These are phyloP conservation scores for Amauroascus verrucosus DNA, from an alignment of 2,329 filamentous ascomycete genomes.

Conservation along the genomic window DNA sequence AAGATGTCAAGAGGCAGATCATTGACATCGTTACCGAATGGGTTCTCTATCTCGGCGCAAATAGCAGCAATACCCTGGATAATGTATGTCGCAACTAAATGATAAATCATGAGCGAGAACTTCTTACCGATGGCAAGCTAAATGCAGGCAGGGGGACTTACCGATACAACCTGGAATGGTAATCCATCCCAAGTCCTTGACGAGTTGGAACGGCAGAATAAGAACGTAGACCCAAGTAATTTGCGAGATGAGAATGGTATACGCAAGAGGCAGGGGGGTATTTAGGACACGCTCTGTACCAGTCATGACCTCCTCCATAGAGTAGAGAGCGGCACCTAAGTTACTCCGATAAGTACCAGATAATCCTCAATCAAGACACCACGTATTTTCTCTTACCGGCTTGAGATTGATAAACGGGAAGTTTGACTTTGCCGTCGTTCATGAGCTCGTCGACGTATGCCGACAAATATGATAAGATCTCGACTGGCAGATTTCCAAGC, in stretches of 20 bases:
- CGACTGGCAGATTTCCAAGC: slow-evolving; percentile 71
- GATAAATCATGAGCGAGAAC: not conserved
- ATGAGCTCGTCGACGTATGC: slow-evolving; percentile 55
- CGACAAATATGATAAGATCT: slow-evolving; percentile 64
- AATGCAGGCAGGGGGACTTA: slow-evolving; percentile 17
- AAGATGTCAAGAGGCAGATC: slow-evolving; percentile 67
- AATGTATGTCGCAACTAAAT: slow-evolving; percentile 57
- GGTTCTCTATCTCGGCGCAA: slow-evolving; percentile 74
- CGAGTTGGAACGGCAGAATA: slow-evolving; percentile 71
- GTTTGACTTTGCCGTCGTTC: slow-evolving; percentile 25
- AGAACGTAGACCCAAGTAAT: slow-evolving; percentile 79
- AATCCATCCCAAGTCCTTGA: slow-evolving; percentile 54
- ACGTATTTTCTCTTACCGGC: slow-evolving; percentile 21
- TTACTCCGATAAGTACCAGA: slow-evolving; percentile 8
- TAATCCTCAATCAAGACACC: slow-evolving; percentile 3
- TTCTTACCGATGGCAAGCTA: not conserved
- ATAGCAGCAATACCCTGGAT: slow-evolving; percentile 69
- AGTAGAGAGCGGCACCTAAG: slow-evolving; percentile 48
- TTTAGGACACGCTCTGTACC: slow-evolving; percentile 69
- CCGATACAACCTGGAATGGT: slow-evolving; percentile 65
- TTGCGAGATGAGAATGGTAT: slow-evolving; percentile 73
- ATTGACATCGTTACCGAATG: slow-evolving; percentile 74
- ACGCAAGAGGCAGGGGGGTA: slow-evolving; percentile 72
- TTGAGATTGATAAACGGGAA: slow-evolving; percentile 17
- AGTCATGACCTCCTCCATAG: slow-evolving; percentile 61